Percentiles rank a stretch among this genome's conserved stretches.
phyloP scores from a whole-genome alignment of 2,329 filamentous ascomycete species.

The Cyphellophora europaea region DNA sequence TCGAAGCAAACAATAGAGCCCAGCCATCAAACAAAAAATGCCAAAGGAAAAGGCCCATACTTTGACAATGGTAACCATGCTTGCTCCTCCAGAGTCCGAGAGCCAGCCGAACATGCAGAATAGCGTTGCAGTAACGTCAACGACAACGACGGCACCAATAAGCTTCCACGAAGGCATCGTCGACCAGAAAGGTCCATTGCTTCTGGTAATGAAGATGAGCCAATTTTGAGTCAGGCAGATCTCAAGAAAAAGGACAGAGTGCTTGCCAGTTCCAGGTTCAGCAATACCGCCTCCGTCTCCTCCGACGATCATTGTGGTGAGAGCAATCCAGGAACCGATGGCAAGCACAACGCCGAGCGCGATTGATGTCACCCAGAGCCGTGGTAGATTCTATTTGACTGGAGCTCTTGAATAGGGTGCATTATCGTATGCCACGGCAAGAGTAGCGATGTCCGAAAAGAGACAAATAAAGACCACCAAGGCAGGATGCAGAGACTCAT shows the following conservation, averaged over 20 bases:
- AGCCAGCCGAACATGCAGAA: slow-evolving; percentile 85
- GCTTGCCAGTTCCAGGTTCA: slow-evolving; percentile 75
- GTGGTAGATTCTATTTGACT: slow-evolving; percentile 91
- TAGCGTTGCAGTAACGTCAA: slow-evolving; percentile 75
- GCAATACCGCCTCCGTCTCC: slow-evolving; percentile 71
- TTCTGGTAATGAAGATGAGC: slow-evolving; percentile 93
- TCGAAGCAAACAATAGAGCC: slow-evolving; percentile 71
- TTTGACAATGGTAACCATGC: slow-evolving; percentile 75
- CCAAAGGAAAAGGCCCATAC: slow-evolving; percentile 89
- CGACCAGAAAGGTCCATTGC: slow-evolving; percentile 87
- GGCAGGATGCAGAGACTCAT: slow-evolving; percentile 74
- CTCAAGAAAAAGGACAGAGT: slow-evolving; percentile 79
- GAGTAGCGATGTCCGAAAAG: slow-evolving; percentile 84
- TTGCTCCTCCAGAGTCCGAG: slow-evolving; percentile 53
- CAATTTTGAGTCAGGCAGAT: slow-evolving; percentile 89
- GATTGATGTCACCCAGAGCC: slow-evolving; percentile 88
- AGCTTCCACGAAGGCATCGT: slow-evolving; percentile 83
- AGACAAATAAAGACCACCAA: slow-evolving; percentile 91
- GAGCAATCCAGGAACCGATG: slow-evolving; percentile 76
- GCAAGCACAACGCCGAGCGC: slow-evolving; percentile 74
- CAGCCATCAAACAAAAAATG: slow-evolving; percentile 75
- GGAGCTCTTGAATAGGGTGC: slow-evolving; percentile 76
- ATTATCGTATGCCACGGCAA: slow-evolving; percentile 90
- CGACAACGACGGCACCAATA: slow-evolving; percentile 64
- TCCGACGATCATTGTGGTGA: slow-evolving; percentile 69